phyloP scores from a whole-genome alignment of 441 rosid species.

The Capsella rubella region DNA sequence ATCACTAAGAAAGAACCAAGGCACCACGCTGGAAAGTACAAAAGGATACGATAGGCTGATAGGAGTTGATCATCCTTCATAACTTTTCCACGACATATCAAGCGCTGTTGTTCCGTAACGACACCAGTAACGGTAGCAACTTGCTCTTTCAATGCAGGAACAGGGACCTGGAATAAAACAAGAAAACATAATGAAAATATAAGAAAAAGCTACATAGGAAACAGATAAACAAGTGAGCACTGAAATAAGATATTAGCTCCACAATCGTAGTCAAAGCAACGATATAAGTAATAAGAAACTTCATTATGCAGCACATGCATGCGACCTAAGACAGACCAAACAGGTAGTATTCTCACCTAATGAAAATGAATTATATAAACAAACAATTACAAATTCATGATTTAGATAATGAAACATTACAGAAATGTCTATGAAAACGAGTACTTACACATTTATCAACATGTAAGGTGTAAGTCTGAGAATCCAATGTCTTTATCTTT shows the following conservation, averaged over 20 bases:
- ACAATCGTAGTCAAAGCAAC: neutral
- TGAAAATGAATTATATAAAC: neutral
- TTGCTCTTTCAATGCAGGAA: constrained; percentile 95
- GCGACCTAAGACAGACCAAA: neutral
- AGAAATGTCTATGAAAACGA: neutral
- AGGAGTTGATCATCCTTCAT: constrained; percentile 94
- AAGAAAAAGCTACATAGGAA: neutral
- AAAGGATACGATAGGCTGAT: constrained; percentile 98
- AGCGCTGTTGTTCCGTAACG: constrained; percentile 88
- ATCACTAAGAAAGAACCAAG: constrained; percentile 6
- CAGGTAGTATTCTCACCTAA: neutral
- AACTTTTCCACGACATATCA: constrained; percentile 95
- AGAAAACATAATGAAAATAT: constrained; percentile 4
- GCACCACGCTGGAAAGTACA: constrained; percentile 11
- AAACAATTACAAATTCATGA: neutral
- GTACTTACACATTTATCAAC: constrained; percentile 88
- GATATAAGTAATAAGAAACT: neutral
- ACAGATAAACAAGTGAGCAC: constrained; percentile 13
- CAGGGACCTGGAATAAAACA: constrained; percentile 67
- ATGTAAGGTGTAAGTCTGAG: constrained; percentile 86
- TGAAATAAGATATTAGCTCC: constrained; percentile 12
- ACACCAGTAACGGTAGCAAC: constrained; percentile 95
- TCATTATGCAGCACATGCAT: constrained; percentile 23
- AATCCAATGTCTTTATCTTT: constrained; percentile 92
- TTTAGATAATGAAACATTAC: neutral